Evolutionary conservation across 441 rosid genomes (phyloP), one percentile per base, ranked within the genome.

Genomic region (Populus hybrid): DNA sequence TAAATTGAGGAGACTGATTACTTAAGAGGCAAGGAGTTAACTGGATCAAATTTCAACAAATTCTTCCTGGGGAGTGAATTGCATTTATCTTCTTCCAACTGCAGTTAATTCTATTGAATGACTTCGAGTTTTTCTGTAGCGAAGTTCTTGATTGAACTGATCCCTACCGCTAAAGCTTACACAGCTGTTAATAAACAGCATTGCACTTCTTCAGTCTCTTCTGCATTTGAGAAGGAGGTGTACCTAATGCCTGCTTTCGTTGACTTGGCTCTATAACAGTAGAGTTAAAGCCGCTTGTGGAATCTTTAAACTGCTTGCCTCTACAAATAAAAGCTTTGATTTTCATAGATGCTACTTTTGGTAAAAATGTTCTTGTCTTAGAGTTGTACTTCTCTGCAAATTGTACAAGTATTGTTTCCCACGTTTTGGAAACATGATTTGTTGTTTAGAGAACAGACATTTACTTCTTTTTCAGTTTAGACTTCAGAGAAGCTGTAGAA

Each of bases 11-110:
- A 35, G 69, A 16, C 34, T 21, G 9, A 24, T 26, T 23, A 66
- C 9, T 66, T 23, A 67, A 61, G 35, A 23, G 32, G 36, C 59
- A 24, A 69, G 76, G 40, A 46, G 30, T 67, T 66, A 40, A n/a
- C 23, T 1, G 38, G 4, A 50, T 53, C 19, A 35, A 65, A 50
- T 50, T 24, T 9, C 11, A 36, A 38, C 66, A 40, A 67, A 18
- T 57, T 34, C 61, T 66, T 67, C 21, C 30, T 68, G 21, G 46
- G 57, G 72, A 68, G 57, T 72, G 57, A 73, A 34, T 65, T 32
- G 16, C 42, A 23, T 12, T 9, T 65, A 19, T 65, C 34, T 65
- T 23, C 24, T 9, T 63, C 21, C 21, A 16, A 14, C 72, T 53
- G 26, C 34, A 73, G 71, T 70, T 26, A 18, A 46, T 67, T 35